Percentiles rank a stretch among this genome's conserved stretches.
Evolutionary conservation across 2,329 filamentous ascomycete genomes (phyloP).

Genomic region (Venturia asperata): DNA sequence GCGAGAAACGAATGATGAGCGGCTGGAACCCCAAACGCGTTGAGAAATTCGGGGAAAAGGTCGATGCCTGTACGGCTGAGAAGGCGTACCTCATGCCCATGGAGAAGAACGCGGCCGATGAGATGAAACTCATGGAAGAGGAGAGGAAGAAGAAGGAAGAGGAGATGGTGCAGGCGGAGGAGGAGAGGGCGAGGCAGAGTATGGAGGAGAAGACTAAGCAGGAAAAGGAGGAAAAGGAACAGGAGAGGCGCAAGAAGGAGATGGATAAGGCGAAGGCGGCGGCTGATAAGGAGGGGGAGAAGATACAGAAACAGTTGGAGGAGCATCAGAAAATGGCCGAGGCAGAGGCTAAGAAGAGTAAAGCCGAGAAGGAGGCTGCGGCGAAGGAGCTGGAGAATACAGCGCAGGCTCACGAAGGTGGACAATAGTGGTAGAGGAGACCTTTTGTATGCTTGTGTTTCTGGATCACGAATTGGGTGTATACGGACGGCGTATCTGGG

Average conservation of each 20-base stretch:
- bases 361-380: neutral
- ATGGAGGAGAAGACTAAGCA: neutral
- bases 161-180: conserved; percentile 6
- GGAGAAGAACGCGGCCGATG: conserved; percentile 7
- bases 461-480: neutral
- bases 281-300: conserved; percentile 10
- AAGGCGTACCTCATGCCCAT: conserved; percentile 10
- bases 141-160: conserved; percentile 13
- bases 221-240: conserved; percentile 9
- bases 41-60: conserved; percentile 17
- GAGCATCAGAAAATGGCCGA: neutral
- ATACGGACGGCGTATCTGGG: neutral
- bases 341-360: neutral
- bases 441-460: too few species aligned
- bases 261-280: conserved; percentile 6
- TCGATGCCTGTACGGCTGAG: conserved; percentile 10
- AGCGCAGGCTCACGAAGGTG: neutral
- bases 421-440: neutral
- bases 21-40: conserved; percentile 19
- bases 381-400: neutral
- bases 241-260: conserved; percentile 6
- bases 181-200: conserved; percentile 4
- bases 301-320: conserved; percentile 10
- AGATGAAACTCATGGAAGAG: conserved; percentile 8
- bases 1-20: conserved; percentile 17